Evolutionary conservation across 257 asterid genomes (phyloP), one percentile per base, ranked within the genome.

Genomic region (Avicennia marina): DNA sequence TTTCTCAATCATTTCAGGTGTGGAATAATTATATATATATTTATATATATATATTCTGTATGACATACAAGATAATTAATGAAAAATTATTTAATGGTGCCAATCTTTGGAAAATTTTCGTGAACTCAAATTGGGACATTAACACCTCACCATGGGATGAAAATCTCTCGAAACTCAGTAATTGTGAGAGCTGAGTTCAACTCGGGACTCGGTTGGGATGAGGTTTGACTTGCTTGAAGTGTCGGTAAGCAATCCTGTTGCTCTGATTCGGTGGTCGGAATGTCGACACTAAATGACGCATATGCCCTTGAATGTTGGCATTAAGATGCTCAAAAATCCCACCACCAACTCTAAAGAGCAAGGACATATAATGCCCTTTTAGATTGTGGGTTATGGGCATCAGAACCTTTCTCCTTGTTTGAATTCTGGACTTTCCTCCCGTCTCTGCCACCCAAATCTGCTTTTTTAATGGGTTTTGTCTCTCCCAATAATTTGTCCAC

Each of bases 181-280:
- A 38, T 21, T 53, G 8, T 22, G 36, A 22, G 56, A 65, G 64
- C 50, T n/a, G n/a, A n/a, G 63, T 70, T 66, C 72, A n/a, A n/a
- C n/a, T n/a, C 63, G 58, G 78, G 67, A 58, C n/a, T n/a, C n/a
- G n/a, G 62, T 48, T 64, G 58, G 44, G 64, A 40, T 19, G 41
- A 19, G n/a, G 70, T 80, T 76, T 82, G 86, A 77, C 81, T 64
- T 62, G 53, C 53, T 57, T 59, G 27, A 27, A 47, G 43, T 77
- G 85, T 81, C 89, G 89, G 95, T 72, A 52, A 71, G 62, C 65
- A 64, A 83, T 70, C 81, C 65, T 27, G 63, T 45, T 45, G 55
- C 76, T 69, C 77, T 66, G 84, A 80, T 78, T 72, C 24, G 55
- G 63, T 76, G 72, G 80, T 78, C 83, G 82, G 84, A 54, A 39